These are phyloP conservation scores for Xylaria palmicola DNA, from an alignment of 495 filamentous ascomycete species.

Conservation along the genomic window DNA sequence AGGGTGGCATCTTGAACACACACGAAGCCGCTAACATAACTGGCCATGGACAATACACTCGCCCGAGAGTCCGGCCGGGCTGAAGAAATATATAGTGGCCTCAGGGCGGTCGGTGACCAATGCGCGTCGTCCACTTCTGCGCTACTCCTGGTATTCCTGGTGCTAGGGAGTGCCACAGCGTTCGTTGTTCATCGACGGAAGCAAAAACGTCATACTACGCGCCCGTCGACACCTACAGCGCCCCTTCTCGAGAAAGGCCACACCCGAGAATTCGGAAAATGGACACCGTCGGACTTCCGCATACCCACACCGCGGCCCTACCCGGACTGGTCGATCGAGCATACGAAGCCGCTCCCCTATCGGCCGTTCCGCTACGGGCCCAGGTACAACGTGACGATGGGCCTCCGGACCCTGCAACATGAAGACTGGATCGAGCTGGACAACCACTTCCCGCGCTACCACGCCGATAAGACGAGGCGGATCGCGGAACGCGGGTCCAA, in stretches of 20 bases:
- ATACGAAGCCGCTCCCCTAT: conserved; percentile 78
- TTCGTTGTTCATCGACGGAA: conserved; percentile 20
- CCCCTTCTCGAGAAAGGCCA: conserved; percentile 18
- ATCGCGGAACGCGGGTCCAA: conserved; percentile 69
- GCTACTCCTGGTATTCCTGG: conserved; percentile 13
- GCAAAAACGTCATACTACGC: conserved; percentile 3
- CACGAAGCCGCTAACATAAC: not conserved
- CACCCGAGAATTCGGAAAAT: conserved; percentile 50
- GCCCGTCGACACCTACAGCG: conserved; percentile 24
- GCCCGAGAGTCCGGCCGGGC: not conserved
- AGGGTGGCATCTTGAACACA: not conserved
- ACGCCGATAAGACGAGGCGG: conserved; percentile 68
- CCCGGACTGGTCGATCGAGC: conserved; percentile 66
- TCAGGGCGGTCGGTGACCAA: not conserved
- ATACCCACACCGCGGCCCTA: conserved; percentile 66
- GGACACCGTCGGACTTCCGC: conserved; percentile 68
- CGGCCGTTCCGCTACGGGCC: conserved; percentile 83
- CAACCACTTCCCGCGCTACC: conserved; percentile 75
- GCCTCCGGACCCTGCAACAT: conserved; percentile 72
- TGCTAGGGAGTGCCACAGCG: conserved; percentile 13
- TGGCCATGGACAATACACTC: not conserved
- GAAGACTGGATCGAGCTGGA: conserved; percentile 90
- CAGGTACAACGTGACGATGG: conserved; percentile 74
- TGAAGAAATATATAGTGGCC: not conserved
- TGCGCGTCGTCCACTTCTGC: not conserved